Evolutionary conservation across 176 grass and related monocot genomes (phyloP), one percentile per base, ranked within the genome.

Genomic region (Cymbopogon citratus): DNA sequence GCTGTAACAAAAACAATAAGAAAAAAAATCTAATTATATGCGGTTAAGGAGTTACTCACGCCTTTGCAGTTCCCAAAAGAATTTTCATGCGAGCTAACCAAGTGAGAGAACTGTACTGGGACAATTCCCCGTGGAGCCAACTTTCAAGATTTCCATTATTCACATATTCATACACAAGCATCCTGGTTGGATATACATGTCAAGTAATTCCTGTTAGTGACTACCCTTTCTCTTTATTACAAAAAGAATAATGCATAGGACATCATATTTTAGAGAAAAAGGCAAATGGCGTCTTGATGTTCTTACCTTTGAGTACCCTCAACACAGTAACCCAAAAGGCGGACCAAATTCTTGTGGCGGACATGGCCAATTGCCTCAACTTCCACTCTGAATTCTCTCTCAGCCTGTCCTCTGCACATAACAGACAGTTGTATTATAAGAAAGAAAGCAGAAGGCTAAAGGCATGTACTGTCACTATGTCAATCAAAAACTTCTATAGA

Each of bases 361-460:
- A 98, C 95, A 87, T 98, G 92, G 66, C 95, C 95, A 39, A 98
- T 98, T 48, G 95, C 95, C 79, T 98, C 95, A 57, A 98, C 95
- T 90, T 98, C 95, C 81, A 98, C 95, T 84, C 92, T 94, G 80
- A 98, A 94, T 91, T 98, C 95, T 83, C 91, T 94, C 86, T 98
- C 95, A 26, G 92, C 95, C 69, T 98, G 95, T 9, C 95, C 95
- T 80, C 92, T 94, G 59, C 70, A 89, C 84, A 75, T 78, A 19
- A 67, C 40, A 85, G 76, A 39, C 64, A 63, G 48, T 69, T 48
- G 9, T 25, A 49, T 38, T 43, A 59, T 71, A 71, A 80, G 76
- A 77, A 71, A 74, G 75, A 83, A 74, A 25, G 19, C 21, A 46
- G 33, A 63, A 72, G 2, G 19, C 56, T 13, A 54, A 76, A 71